phyloP scores from a whole-genome alignment of 345 rosid species.

The Aquilaria sinensis region DNA sequence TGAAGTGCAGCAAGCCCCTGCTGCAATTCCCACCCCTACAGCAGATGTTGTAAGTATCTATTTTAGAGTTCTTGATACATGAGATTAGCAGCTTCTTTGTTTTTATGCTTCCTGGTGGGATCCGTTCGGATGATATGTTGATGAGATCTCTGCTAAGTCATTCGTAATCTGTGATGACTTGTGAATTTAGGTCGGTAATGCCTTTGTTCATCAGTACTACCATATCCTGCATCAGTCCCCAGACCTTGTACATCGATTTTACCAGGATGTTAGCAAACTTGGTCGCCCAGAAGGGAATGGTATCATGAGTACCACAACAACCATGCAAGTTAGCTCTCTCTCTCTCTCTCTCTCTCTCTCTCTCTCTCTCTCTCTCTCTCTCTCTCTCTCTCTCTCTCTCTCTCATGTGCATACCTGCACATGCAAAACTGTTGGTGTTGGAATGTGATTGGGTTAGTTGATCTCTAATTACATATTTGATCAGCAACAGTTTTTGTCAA shows the following conservation, averaged over 20 bases:
- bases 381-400: neutral
- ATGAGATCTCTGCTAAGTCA: neutral
- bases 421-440: neutral
- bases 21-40: slow-evolving; percentile 31
- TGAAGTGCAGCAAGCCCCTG: slow-evolving; percentile 36
- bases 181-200: slow-evolving; percentile 66
- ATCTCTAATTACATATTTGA: too few species aligned
- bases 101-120: neutral
- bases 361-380: too few species aligned
- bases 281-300: slow-evolving; percentile 82
- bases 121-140: neutral
- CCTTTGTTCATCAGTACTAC: slow-evolving; percentile 96
- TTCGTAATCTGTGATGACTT: neutral
- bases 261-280: slow-evolving; percentile 89
- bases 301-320: slow-evolving; percentile 63
- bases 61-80: neutral
- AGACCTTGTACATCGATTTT: slow-evolving; percentile 80
- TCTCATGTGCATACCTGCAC: neutral
- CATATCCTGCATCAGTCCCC: slow-evolving; percentile 86
- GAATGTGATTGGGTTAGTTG: neutral
- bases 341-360: slow-evolving; percentile 3
- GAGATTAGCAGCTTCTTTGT: neutral
- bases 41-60: slow-evolving; percentile 25
- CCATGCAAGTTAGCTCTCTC: slow-evolving; percentile 60
- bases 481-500: too few species aligned